These are phyloP conservation scores for Globisporangium cylindrosporum DNA, from an alignment of 352 stramenopile genomes.

Conservation along the genomic window DNA sequence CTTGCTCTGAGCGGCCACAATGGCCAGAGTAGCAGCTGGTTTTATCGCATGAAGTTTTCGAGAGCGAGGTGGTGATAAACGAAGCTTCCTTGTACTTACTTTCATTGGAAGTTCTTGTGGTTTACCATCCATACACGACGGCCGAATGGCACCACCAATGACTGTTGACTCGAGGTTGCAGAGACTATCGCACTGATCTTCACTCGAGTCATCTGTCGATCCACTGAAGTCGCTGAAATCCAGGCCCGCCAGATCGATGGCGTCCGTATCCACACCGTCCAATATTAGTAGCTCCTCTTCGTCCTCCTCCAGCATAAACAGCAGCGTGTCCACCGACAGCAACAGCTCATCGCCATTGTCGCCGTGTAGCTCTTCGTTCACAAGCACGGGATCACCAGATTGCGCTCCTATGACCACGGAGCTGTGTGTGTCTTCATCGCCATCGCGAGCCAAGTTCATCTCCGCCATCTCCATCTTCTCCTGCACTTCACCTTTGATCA, in stretches of 20 bases:
- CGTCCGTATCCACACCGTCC: neutral
- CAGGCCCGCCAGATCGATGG: neutral
- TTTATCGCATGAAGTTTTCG: neutral
- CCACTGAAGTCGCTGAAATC: neutral
- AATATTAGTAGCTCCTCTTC: neutral
- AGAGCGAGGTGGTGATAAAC: neutral
- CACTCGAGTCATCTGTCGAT: neutral
- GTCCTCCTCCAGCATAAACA: neutral
- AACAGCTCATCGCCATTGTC: neutral
- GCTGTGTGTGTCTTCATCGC: too few species aligned
- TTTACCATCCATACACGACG: neutral
- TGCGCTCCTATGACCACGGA: too few species aligned
- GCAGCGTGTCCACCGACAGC: neutral
- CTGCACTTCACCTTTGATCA: too few species aligned
- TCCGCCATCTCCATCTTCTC: too few species aligned
- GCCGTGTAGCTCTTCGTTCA: too few species aligned
- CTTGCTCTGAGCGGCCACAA: neutral
- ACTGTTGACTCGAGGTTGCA: neutral
- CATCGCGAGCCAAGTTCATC: too few species aligned
- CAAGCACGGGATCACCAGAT: too few species aligned
- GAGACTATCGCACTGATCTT: neutral
- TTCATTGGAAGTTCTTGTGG: neutral
- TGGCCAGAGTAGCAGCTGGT: neutral
- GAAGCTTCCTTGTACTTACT: neutral
- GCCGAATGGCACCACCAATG: neutral